Base-by-base conservation (phyloP, 768 basidiomycete genomes). In the Psilocybe tampanensis region DNA sequence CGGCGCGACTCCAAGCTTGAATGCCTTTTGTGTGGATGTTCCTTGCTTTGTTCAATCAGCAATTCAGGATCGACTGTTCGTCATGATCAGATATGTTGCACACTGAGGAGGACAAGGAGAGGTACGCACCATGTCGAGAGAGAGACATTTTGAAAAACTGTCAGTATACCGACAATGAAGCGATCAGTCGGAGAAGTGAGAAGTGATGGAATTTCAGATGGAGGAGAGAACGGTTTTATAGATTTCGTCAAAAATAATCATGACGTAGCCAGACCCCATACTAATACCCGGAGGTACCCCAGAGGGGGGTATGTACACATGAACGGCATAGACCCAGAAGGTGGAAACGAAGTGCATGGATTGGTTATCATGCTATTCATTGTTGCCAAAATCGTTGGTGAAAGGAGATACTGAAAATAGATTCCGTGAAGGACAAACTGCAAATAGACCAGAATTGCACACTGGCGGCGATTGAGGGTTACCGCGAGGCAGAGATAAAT, bases 41-140 rank as follows among this genome's bases (percentile, higher is more conserved):
- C 74, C 43, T 75, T 73, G 61, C 58, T 66, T 26, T 71, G 65
- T 48, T 71, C 67, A 58, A 86, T 77, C 62, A 86, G 66, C 52
- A 77, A 71, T 44, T 84, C 80, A 5, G 82, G 67, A 69, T 85
- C 75, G 60, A 85, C 75, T 80, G 54, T 8, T 29, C 5, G 4
- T 44, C 19, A 48, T 18, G 19, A n/a, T 44, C 21, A 29, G n/a
- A 48, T 47, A 3, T 5, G 13, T 2, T 18, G 43, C 32, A 43
- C 4, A 9, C 2, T 24, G 13, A 24, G 36, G 8, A 29, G 8
- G 26, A 3, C 21, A 42, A 18, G 15, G 17, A 22, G 12, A 17
- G 11, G 41, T 29, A 57, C 74, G 49, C 53, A 76, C 76, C 74
- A 63, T 77, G 74, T 44, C 74, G 68, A 44, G 76, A 75, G 33